Conservation (phyloP, 2,329 filamentous ascomycete species). For the Alternaria novae-zelandiae region DNA sequence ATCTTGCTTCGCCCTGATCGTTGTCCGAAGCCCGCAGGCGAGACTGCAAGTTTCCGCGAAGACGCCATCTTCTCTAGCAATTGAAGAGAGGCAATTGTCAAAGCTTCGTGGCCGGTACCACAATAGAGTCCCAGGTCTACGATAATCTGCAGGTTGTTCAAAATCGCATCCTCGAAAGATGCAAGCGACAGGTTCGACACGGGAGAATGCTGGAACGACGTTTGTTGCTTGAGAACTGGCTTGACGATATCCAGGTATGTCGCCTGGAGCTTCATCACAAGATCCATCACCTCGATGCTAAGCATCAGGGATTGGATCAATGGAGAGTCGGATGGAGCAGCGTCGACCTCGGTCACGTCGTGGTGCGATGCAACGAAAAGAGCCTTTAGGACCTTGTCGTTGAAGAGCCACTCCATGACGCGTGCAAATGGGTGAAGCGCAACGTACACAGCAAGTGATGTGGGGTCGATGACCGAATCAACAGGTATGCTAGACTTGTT, state of each 20-base stretch:
- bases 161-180: slow-evolving; percentile 90
- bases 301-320: slow-evolving; percentile 79
- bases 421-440: slow-evolving; percentile 89
- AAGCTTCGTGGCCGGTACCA: slow-evolving; percentile 78
- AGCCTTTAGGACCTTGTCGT: slow-evolving; percentile 81
- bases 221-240: slow-evolving; percentile 74
- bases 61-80: slow-evolving; percentile 86
- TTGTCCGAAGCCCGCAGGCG: slow-evolving; percentile 67
- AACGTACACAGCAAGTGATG: slow-evolving; percentile 79
- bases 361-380: slow-evolving; percentile 82
- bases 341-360: slow-evolving; percentile 73
- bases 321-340: slow-evolving; percentile 77
- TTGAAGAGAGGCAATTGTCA: slow-evolving; percentile 80
- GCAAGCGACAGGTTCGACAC: slow-evolving; percentile 78
- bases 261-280: slow-evolving; percentile 83
- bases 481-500: slow-evolving; percentile 78
- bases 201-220: slow-evolving; percentile 63
- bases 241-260: slow-evolving; percentile 91
- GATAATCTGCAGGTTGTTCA: slow-evolving; percentile 79
- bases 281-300: slow-evolving; percentile 82
- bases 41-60: slow-evolving; percentile 78
- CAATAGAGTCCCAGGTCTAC: slow-evolving; percentile 87
- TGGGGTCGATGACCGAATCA: slow-evolving; percentile 75
- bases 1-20: slow-evolving; percentile 78
- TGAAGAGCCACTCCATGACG: slow-evolving; percentile 98